These are phyloP conservation scores for Blyttiomyces sp. DNA, from an alignment of 371 early-diverging fungal species.

Conservation along the genomic window DNA sequence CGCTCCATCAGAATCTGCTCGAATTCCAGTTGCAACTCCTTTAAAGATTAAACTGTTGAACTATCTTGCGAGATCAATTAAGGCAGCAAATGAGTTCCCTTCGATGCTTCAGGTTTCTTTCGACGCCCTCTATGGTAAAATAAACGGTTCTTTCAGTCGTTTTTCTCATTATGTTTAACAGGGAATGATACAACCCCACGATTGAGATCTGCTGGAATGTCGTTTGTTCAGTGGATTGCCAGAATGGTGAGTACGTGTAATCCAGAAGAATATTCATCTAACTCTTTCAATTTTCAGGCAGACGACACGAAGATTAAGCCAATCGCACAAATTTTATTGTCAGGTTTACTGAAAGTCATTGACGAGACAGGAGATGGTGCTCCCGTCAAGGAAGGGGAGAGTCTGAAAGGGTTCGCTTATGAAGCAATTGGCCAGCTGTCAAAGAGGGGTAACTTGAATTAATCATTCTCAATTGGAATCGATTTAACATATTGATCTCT, in stretches of 20 bases:
- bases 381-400: conserved; percentile 53
- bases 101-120: conserved; percentile 69
- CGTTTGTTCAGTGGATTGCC: conserved; percentile 84
- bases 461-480: not conserved
- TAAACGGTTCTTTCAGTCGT: not conserved
- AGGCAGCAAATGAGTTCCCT: conserved; percentile 64
- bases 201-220: conserved; percentile 70
- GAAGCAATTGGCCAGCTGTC: conserved; percentile 74
- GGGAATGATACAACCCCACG: conserved; percentile 61
- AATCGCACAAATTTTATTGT: conserved; percentile 66
- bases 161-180: conserved; percentile 2
- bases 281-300: conserved; percentile 4
- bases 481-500: not conserved
- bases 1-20: conserved; percentile 2
- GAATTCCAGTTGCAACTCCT: conserved; percentile 46
- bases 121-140: conserved; percentile 72
- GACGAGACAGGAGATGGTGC: conserved; percentile 51
- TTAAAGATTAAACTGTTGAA: conserved; percentile 65
- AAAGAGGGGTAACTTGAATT: conserved; percentile 57
- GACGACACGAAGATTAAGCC: conserved; percentile 44
- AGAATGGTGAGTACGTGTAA: conserved; percentile 55
- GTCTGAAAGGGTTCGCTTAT: conserved; percentile 80
- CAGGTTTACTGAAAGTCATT: conserved; percentile 70
- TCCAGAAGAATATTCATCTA: not conserved
- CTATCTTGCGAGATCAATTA: conserved; percentile 59